These are phyloP conservation scores for Angomonas ambiguus DNA, from an alignment of 208 protist genomes.

Conservation along the genomic window DNA sequence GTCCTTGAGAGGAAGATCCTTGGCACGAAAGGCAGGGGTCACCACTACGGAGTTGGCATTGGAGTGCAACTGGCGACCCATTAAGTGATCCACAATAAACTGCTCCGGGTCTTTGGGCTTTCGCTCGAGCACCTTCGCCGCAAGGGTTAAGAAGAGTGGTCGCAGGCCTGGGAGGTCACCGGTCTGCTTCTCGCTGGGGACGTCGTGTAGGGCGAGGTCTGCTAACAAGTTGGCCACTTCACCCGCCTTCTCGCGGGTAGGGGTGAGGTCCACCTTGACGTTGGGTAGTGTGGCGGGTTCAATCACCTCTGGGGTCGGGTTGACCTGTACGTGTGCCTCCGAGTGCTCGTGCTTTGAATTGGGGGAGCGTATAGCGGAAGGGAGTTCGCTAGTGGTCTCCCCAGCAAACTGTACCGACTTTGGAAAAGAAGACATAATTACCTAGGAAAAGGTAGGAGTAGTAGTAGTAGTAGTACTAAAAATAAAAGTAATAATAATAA, in stretches of 20 bases:
- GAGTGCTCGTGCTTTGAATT: slow-evolving; percentile 9
- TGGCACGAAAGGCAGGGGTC: not conserved
- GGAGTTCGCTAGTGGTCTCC: not conserved
- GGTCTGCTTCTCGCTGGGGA: not conserved
- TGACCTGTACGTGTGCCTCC: slow-evolving; percentile 30
- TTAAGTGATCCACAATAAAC: slow-evolving; percentile 47
- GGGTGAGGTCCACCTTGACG: not conserved
- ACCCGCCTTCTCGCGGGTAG: slow-evolving; percentile 12
- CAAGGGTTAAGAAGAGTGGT: slow-evolving; percentile 35
- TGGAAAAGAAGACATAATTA: not conserved
- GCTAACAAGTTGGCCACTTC: slow-evolving; percentile 32
- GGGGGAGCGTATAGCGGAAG: not conserved
- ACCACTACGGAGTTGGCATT: slow-evolving; percentile 11
- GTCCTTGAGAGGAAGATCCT: not conserved
- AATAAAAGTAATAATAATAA: not conserved
- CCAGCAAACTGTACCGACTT: not conserved
- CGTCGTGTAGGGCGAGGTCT: slow-evolving; percentile 13
- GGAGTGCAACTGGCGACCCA: slow-evolving; percentile 25
- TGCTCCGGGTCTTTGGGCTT: slow-evolving; percentile 49
- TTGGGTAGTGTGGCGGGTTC: slow-evolving; percentile 10
- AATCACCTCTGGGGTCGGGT: slow-evolving; percentile 25
- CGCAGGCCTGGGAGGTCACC: slow-evolving; percentile 18
- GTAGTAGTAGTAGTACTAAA: slow-evolving; percentile 1
- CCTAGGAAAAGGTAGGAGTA: not conserved
- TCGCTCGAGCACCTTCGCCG: slow-evolving; percentile 26